Evolutionary conservation across 2,329 filamentous ascomycete species (phyloP).

Genomic region (Neonectria ditissima): DNA sequence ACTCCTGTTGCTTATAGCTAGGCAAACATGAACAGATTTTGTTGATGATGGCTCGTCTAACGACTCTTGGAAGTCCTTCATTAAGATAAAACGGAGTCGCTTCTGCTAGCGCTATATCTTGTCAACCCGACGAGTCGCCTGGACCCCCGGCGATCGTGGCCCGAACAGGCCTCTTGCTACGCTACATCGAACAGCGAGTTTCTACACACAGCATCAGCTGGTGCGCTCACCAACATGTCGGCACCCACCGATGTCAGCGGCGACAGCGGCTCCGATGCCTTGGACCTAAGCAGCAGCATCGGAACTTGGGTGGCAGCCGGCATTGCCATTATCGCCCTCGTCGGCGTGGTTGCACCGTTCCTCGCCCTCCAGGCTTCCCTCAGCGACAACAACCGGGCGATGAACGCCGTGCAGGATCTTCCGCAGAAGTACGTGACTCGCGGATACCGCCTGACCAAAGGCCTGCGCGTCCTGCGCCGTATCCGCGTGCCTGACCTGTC

Average conservation of each 20-base stretch:
- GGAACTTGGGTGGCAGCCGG: constrained; percentile 25
- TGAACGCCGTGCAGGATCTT: constrained; percentile 25
- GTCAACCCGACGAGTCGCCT: too few relatives aligned
- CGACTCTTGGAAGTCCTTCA: neutral
- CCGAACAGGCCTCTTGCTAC: neutral
- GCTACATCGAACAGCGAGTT: neutral
- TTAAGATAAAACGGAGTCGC: neutral
- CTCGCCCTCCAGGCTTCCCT: constrained; percentile 24
- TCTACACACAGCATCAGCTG: neutral
- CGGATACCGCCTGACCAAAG: constrained; percentile 10
- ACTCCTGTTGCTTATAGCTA: neutral
- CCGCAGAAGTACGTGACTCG: constrained; percentile 21
- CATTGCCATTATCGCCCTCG: constrained; percentile 20
- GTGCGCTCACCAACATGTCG: neutral
- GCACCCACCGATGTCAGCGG: neutral
- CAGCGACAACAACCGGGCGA: constrained; percentile 23
- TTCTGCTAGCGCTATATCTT: neutral
- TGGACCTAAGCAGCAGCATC: constrained; percentile 19
- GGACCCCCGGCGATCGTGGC: neutral
- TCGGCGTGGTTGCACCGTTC: constrained; percentile 20
- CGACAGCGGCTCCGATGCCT: neutral
- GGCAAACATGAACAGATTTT: neutral
- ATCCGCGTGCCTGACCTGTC: constrained; percentile 23
- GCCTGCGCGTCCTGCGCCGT: constrained; percentile 14
- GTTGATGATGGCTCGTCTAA: neutral